Percentiles rank a stretch among this genome's conserved stretches.
Conservation (phyloP, 257 asterid species). For the Solanum acaule region DNA sequence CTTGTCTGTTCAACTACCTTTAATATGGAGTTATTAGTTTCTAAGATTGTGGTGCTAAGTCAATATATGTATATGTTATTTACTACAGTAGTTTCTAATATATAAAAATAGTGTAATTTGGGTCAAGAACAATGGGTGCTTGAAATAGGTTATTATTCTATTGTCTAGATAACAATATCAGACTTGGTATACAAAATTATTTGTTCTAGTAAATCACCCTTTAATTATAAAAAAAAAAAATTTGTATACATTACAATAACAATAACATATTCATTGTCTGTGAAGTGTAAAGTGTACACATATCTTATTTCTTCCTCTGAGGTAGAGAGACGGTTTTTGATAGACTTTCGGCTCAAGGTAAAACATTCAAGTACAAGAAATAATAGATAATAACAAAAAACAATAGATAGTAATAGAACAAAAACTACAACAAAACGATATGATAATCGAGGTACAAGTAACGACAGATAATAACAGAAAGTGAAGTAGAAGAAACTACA, state of each 20-base stretch:
- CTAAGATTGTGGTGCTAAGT: neutral
- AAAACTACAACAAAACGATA: neutral
- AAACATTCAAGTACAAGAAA: neutral
- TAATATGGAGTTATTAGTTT: neutral
- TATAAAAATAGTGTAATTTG: neutral
- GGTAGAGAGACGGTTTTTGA: neutral
- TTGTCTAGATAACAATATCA: rapidly evolving
- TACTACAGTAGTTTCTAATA: neutral
- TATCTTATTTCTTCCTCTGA: neutral
- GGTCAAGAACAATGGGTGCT: neutral
- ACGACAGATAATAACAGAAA: neutral
- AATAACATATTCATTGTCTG: too few species aligned
- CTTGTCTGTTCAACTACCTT: neutral
- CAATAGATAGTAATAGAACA: neutral
- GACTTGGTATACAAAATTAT: neutral
- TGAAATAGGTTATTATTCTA: neutral
- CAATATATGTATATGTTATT: neutral
- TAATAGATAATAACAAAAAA: neutral
- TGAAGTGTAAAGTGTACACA: neutral
- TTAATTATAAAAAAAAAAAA: neutral
- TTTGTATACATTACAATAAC: neutral
- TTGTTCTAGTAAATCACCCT: neutral
- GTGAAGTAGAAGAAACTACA: neutral
- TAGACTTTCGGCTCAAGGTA: neutral
- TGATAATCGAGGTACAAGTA: neutral